A percentile compares a stretch with the other conserved stretches of the same genome.
Evolutionary conservation across 2,329 filamentous ascomycete genomes (phyloP).

Genomic region (Pseudocercospora ulei): DNA sequence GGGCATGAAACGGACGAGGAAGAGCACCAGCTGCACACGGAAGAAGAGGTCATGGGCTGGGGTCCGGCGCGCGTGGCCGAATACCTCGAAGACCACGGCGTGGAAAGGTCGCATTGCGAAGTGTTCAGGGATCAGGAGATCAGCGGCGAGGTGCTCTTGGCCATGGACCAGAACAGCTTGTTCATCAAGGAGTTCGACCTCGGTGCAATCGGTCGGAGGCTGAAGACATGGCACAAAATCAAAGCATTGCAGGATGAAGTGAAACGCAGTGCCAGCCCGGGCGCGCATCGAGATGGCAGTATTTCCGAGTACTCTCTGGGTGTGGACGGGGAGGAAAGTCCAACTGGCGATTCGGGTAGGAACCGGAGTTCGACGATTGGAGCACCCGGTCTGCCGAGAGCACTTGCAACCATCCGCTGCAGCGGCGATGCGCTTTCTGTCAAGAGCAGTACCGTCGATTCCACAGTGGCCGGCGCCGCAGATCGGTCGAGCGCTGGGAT

Average conservation of each 20-base stretch:
- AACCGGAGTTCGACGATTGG: constrained; percentile 41
- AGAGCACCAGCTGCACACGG: constrained; percentile 59
- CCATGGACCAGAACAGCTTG: constrained; percentile 89
- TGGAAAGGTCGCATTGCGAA: constrained; percentile 83
- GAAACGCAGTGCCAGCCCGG: constrained; percentile 46
- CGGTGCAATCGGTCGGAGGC: constrained; percentile 74
- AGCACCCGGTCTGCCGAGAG: constrained; percentile 18
- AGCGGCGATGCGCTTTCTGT: constrained; percentile 16
- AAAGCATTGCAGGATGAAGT: constrained; percentile 84
- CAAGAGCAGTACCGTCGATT: constrained; percentile 16
- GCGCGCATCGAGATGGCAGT: constrained; percentile 30
- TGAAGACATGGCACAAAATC: constrained; percentile 96
- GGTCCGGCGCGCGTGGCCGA: constrained; percentile 72
- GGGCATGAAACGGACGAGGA: constrained; percentile 94
- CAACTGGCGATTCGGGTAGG: constrained; percentile 38
- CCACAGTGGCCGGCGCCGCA: constrained; percentile 18
- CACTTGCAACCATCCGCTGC: constrained; percentile 20
- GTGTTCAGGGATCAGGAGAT: constrained; percentile 96
- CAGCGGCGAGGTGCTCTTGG: constrained; percentile 79
- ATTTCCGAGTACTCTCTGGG: constrained; percentile 38
- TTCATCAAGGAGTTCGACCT: constrained; percentile 94
- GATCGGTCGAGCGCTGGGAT: constrained; percentile 26
- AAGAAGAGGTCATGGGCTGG: constrained; percentile 70
- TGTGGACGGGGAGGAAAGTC: constrained; percentile 33
- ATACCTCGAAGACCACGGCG: constrained; percentile 72